Conservation (phyloP, 129 eudicot species). For the Flaveria robusta region DNA sequence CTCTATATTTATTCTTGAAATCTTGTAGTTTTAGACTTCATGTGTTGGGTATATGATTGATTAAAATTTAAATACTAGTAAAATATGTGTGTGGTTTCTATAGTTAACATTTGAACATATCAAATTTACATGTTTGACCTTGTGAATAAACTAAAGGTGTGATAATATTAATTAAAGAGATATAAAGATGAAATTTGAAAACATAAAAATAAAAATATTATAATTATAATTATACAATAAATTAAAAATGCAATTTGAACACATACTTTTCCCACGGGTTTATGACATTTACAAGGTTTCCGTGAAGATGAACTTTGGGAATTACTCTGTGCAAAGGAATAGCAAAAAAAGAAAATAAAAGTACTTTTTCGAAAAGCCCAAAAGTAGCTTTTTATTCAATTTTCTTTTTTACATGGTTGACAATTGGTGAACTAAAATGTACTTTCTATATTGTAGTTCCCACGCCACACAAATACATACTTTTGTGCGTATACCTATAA, state of each 20-base stretch:
- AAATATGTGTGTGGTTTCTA: too few relatives aligned
- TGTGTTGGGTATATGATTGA: too few relatives aligned
- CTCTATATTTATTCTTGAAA: neutral
- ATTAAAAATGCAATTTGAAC: neutral
- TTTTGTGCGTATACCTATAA: neutral
- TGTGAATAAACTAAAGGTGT: too few relatives aligned
- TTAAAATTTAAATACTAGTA: too few relatives aligned
- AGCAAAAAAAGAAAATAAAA: conserved; percentile 4
- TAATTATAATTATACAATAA: neutral
- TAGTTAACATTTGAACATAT: too few relatives aligned
- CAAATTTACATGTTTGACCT: too few relatives aligned
- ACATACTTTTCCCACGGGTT: neutral
- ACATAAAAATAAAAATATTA: neutral
- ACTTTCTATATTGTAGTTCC: conserved; percentile 16
- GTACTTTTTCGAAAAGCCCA: conserved; percentile 25
- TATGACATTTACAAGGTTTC: conserved; percentile 40
- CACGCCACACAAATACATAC: conserved; percentile 2
- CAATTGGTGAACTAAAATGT: conserved; percentile 28
- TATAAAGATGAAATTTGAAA: too few relatives aligned
- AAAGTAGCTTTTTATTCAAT: conserved; percentile 37
- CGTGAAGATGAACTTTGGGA: conserved; percentile 34
- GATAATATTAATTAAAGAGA: too few relatives aligned
- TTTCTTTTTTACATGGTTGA: conserved; percentile 35
- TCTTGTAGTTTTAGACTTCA: neutral
- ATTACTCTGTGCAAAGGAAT: conserved; percentile 31